phyloP scores from a whole-genome alignment of 805 yeast genomes.

The Blastobotrys attinorum region DNA sequence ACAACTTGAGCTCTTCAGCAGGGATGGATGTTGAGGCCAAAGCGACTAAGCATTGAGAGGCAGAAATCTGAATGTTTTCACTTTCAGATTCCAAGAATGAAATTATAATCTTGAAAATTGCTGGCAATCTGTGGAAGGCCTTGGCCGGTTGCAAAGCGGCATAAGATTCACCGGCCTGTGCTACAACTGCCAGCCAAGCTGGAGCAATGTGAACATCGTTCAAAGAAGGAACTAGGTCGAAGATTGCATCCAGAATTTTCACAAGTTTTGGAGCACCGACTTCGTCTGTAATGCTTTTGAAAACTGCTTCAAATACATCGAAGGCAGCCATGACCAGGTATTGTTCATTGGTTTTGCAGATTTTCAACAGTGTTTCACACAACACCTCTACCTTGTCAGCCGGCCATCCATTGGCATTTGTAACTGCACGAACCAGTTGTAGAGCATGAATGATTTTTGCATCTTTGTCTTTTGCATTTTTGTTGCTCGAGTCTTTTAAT shows the following conservation, averaged over 20 bases:
- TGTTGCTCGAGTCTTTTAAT: conserved; percentile 28
- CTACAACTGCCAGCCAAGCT: conserved; percentile 91
- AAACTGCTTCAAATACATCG: conserved; percentile 73
- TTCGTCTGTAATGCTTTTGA: conserved; percentile 49
- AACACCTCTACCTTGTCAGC: conserved; percentile 54
- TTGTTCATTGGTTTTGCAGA: conserved; percentile 79
- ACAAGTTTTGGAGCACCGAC: conserved; percentile 55
- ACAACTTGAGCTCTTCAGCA: conserved; percentile 42
- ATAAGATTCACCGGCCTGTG: conserved; percentile 63
- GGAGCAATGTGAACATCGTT: conserved; percentile 84
- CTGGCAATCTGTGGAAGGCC: conserved; percentile 51
- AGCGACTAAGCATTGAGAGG: conserved; percentile 82
- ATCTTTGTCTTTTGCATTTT: conserved; percentile 35
- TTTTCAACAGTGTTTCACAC: conserved; percentile 67
- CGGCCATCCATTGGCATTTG: conserved; percentile 81
- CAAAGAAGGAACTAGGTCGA: conserved; percentile 71
- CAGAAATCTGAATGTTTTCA: conserved; percentile 58
- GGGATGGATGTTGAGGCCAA: conserved; percentile 60
- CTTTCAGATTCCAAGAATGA: conserved; percentile 62
- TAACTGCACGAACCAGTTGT: conserved; percentile 65
- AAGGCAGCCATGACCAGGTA: conserved; percentile 76
- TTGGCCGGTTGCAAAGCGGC: conserved; percentile 43
- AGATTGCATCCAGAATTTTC: conserved; percentile 59
- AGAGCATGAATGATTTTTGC: conserved; percentile 64
- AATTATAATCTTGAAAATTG: conserved; percentile 47